Conservation (phyloP, 108 stramenopile species). For the Hondaea fermentalgiana region DNA sequence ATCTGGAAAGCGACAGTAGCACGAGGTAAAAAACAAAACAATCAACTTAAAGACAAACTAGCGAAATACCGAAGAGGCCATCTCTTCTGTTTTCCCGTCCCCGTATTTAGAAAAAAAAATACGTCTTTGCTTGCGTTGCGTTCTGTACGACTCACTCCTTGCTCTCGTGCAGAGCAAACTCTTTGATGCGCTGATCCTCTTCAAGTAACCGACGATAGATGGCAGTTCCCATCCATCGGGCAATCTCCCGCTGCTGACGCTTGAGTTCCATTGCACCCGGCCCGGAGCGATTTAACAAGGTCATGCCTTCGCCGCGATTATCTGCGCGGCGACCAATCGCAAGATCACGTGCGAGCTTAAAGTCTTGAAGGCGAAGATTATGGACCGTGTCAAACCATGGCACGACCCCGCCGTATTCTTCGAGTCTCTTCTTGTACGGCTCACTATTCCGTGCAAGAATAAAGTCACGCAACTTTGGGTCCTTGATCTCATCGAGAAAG, state of each 20-base stretch:
- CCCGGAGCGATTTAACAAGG: neutral
- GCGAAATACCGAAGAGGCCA: no score
- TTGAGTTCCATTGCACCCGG: neutral
- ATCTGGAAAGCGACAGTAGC: no score
- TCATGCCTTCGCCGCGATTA: neutral
- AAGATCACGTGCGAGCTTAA: neutral
- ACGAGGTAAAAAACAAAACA: no score
- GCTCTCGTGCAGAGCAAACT: neutral
- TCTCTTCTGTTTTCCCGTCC: neutral
- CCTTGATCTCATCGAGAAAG: neutral
- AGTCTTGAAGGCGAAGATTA: neutral
- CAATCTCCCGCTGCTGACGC: neutral
- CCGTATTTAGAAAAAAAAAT: neutral
- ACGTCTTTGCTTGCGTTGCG: neutral
- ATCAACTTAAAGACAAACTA: no score
- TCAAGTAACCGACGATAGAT: neutral
- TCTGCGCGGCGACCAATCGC: neutral
- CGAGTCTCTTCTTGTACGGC: neutral
- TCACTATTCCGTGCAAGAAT: neutral
- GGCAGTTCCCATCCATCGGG: neutral
- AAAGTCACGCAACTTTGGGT: neutral
- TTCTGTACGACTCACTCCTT: neutral
- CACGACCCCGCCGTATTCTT: neutral
- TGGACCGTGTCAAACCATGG: conserved; percentile 5
- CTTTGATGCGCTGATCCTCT: neutral